Evolutionary conservation across 2,329 filamentous ascomycete genomes (phyloP).

Genomic region (Fusarium vanettenii): DNA sequence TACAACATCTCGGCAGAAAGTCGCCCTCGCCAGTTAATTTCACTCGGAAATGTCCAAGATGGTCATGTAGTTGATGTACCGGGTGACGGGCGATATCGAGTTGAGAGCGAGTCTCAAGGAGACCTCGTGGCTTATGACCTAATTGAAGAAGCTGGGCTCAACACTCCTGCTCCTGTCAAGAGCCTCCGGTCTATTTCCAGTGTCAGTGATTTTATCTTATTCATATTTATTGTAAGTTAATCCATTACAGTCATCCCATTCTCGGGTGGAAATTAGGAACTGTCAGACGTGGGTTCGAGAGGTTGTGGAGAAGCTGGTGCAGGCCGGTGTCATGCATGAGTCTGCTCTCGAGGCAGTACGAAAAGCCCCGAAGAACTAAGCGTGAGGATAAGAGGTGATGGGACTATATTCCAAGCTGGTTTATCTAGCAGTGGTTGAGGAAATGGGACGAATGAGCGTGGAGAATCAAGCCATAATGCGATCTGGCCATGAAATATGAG

Average conservation of each 20-base stretch:
- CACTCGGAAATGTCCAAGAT: neutral
- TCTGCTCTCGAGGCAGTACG: neutral
- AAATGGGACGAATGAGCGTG: neutral
- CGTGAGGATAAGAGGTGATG: neutral
- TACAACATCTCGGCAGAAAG: neutral
- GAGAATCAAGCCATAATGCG: no score
- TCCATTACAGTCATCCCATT: neutral
- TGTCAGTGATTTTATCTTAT: neutral
- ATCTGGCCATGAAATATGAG: no score
- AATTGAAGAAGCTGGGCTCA: conserved; percentile 6
- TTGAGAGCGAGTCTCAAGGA: neutral
- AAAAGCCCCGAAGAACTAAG: conserved; percentile 6
- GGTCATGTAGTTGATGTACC: neutral
- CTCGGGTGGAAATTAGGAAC: conserved; percentile 4
- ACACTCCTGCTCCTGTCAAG: neutral
- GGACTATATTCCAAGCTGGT: neutral
- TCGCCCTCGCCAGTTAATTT: neutral
- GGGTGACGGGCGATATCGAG: neutral
- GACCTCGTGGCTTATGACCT: neutral
- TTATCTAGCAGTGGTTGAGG: neutral
- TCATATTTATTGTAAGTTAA: neutral
- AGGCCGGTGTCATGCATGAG: neutral
- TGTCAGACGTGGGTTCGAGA: conserved; percentile 12
- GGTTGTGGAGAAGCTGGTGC: conserved; percentile 2
- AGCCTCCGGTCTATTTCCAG: neutral